Conservation (phyloP, 2,329 filamentous ascomycete species). For the Boeremia lycopersici region DNA sequence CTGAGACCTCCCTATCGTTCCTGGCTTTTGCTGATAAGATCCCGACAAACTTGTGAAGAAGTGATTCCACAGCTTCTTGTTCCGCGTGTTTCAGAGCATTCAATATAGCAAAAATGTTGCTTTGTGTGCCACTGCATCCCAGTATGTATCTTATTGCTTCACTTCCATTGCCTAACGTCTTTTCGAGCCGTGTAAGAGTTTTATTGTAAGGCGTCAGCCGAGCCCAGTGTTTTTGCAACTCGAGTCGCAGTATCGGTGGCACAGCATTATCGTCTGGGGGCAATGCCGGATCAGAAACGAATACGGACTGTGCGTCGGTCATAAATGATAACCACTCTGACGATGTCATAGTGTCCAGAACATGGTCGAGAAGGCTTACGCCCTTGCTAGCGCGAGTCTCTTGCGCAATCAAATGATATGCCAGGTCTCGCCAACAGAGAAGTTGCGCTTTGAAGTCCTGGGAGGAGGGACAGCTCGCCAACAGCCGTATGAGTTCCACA, state of each 20-base stretch:
- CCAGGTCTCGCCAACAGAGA: constrained; percentile 30
- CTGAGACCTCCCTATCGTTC: constrained; percentile 22
- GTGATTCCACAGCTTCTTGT: constrained; percentile 17
- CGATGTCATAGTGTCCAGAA: constrained; percentile 23
- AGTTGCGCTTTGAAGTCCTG: constrained; percentile 7
- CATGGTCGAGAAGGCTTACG: constrained; percentile 19
- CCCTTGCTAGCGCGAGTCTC: constrained; percentile 5
- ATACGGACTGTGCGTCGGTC: constrained; percentile 25
- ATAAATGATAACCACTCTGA: constrained; percentile 33
- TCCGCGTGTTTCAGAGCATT: constrained; percentile 17
- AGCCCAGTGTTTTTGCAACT: constrained; percentile 2
- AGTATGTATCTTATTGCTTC: constrained; percentile 26
- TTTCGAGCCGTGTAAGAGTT: constrained; percentile 30
- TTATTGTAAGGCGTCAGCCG: constrained; percentile 1
- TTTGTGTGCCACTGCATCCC: constrained; percentile 15
- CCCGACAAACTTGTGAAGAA: constrained; percentile 30
- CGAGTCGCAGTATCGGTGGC: constrained; percentile 15
- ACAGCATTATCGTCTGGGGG: constrained; percentile 6
- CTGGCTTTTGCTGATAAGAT: constrained; percentile 11
- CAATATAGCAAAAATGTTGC: constrained; percentile 23
- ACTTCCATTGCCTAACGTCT: constrained; percentile 2
- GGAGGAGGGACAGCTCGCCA: constrained; percentile 9
- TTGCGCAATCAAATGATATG: constrained; percentile 23
- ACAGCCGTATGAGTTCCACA: constrained; percentile 25
- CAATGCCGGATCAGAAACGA: constrained; percentile 7